Conservation (phyloP, 2,329 filamentous ascomycete species). For the Fusarium robinianum region DNA sequence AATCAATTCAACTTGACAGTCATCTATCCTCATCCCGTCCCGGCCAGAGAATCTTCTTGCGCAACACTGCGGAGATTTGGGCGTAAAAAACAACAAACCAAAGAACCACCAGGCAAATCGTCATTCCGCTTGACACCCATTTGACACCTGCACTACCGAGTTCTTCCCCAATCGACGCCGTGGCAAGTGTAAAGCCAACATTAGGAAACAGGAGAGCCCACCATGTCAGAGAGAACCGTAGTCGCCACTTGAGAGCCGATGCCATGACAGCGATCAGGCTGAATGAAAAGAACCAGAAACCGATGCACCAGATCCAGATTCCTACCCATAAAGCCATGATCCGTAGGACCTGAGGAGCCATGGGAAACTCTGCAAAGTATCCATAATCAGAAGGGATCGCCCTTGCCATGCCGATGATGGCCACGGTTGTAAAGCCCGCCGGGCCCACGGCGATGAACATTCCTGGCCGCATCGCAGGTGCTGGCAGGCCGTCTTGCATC, state of each 20-base stretch:
- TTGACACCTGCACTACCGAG: slow-evolving; percentile 30
- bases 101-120: slow-evolving; percentile 26
- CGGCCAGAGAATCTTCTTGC: slow-evolving; percentile 34
- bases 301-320: slow-evolving; percentile 37
- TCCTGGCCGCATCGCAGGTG: slow-evolving; percentile 34
- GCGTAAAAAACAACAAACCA: slow-evolving; percentile 34
- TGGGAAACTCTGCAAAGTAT: slow-evolving; percentile 33
- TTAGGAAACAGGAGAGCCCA: slow-evolving; percentile 38
- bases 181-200: slow-evolving; percentile 34
- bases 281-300: slow-evolving; percentile 37
- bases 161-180: slow-evolving; percentile 31
- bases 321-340: slow-evolving; percentile 33
- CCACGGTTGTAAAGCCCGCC: slow-evolving; percentile 32
- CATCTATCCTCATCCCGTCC: slow-evolving; percentile 33
- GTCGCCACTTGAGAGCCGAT: slow-evolving; percentile 14
- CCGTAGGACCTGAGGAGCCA: slow-evolving; percentile 30
- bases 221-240: slow-evolving; percentile 36
- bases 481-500: slow-evolving; percentile 36
- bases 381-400: slow-evolving; percentile 31
- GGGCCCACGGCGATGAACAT: slow-evolving; percentile 37
- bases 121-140: slow-evolving; percentile 33
- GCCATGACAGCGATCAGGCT: slow-evolving; percentile 30
- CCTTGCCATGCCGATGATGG: slow-evolving; percentile 35
- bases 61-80: slow-evolving; percentile 25
- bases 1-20: too few relatives aligned